Evolutionary conservation across 2,329 filamentous ascomycete genomes (phyloP), one percentile per base, ranked within the genome.

Genomic region (Cylindrodendrum hubeiense): DNA sequence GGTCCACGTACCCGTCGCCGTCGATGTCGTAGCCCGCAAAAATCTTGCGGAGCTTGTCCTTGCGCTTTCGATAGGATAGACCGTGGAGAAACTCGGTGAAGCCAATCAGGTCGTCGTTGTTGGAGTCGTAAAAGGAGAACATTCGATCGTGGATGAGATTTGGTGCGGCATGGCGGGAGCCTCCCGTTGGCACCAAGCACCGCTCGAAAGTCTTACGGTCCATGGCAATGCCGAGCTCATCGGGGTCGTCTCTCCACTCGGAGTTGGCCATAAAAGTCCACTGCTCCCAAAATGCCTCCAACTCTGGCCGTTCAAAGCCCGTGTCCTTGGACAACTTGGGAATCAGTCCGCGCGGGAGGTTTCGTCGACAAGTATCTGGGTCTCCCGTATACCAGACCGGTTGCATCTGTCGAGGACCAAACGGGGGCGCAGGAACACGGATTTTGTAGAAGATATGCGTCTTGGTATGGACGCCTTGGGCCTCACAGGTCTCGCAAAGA

Each of bases 381-480:
- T 97, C 93, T 46, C 95, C 95, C 1, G 94, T 93, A 77, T 97
- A 98, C 89, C 92, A 96, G 2, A 94, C 89, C 7, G 92, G 91
- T 72, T 94, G 91, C 75, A 91, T 92, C 77, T 95, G 91, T 55
- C 93, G 89, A 2, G 93, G 91, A 3, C 92, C 92, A 61, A 97
- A 90, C 30, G 94, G 92, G 0, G 95, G 94, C 1, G 94, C 92
- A 1, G 96, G 96, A 12, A 98, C 91, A 60, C 91, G 91, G 75
- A 99, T 93, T 79, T 98, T 98, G 85, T 97, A 97, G 80, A 99
- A 98, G 49, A 98, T 89, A 79, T 99, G 96, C 2, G 94, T 97
- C 78, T 95, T 97, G 75, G 88, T 90, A 76, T 97, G 95, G 2
- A 91, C 81, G 22, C 89, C 88, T 72, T 90, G 89, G 5, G 93